Evolutionary conservation across 2,329 filamentous ascomycete species (phyloP).

Genomic region (Chlorencoelia australis): DNA sequence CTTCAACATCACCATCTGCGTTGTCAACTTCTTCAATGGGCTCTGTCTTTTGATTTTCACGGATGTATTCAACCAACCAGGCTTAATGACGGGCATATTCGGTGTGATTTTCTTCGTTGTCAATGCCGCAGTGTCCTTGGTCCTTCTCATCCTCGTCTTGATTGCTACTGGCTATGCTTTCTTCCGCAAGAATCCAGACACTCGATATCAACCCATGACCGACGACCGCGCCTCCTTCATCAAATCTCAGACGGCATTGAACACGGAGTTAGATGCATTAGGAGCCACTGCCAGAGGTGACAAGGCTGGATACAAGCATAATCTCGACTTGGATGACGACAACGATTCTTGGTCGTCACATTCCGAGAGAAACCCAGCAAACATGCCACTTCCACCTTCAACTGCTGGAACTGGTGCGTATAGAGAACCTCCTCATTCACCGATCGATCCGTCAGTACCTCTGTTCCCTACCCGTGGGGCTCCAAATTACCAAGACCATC

Average conservation of each 20-base stretch:
- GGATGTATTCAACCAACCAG: constrained; percentile 73
- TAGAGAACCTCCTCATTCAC: constrained; percentile 32
- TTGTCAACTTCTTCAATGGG: constrained; percentile 81
- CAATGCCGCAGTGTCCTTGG: constrained; percentile 74
- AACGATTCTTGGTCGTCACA: constrained; percentile 56
- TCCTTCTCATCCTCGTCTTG: constrained; percentile 74
- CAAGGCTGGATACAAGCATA: constrained; percentile 48
- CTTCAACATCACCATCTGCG: constrained; percentile 89
- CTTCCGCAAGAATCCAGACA: constrained; percentile 87
- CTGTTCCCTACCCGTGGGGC: constrained; percentile 36
- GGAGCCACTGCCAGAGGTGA: constrained; percentile 84
- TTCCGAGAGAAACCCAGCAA: constrained; percentile 37
- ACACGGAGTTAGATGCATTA: constrained; percentile 81
- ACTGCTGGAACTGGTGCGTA: constrained; percentile 20
- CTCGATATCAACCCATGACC: constrained; percentile 90
- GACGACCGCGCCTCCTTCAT: constrained; percentile 96
- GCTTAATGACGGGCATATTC: constrained; percentile 75
- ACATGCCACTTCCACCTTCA: constrained; percentile 25
- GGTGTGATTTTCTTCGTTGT: constrained; percentile 82
- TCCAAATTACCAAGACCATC: constrained; percentile 23
- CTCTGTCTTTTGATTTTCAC: constrained; percentile 87
- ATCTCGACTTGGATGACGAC: constrained; percentile 61
- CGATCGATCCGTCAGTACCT: constrained; percentile 40
- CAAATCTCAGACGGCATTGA: constrained; percentile 84
- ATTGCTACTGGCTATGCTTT: constrained; percentile 70